Base-by-base conservation (phyloP, 495 filamentous ascomycete species). In the Aspergillus wentii region DNA sequence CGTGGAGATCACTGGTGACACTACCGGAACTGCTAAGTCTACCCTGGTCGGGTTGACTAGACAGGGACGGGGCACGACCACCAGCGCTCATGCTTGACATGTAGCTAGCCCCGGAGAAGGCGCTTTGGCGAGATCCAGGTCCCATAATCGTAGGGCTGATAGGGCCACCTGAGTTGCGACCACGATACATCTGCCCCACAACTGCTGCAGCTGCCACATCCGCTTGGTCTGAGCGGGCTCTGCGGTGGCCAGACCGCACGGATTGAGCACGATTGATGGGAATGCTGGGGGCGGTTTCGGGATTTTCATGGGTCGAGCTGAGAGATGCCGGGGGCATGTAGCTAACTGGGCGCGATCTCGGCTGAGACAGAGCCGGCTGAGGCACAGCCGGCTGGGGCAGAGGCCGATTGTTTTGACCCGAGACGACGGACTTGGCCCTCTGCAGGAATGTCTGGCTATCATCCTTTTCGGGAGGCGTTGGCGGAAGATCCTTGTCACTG, bases 171-270 rank as follows among this genome's bases (percentile, higher is more conserved):
- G 82, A 83, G 15, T 80, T 68, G 11, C 76, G 75, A 10, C 78
- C 79, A 48, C 80, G 82, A 65, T 89, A 88, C 85, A 94, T 94
- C 49, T 85, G 85, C 41, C 83, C 83, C 14, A 92, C 81, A 19
- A 92, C 76, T 27, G 72, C 75, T 13, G 86, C 86, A 3, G 78
- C 80, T 13, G 50, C 66, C 30, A 73, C 68, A 34, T 63, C 65
- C 1, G 78, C 74, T 47, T 86, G 82, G 43, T 95, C 88, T 35
- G 86, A 92, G 57, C 70, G 73, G 13, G 71, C 75, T 59, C 72
- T 80, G 62, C 64, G 79, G 64, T 73, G 75, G 39, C 58, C 71
- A 53, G 45, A 74, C 26, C 76, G 79, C 9, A 75, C 69, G 43
- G 80, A 83, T 43, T 76, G 64, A 7, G 80, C 75, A 33, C 87